These are phyloP conservation scores for Hypericum perforatum DNA, from an alignment of 345 rosid genomes.

Conservation along the genomic window DNA sequence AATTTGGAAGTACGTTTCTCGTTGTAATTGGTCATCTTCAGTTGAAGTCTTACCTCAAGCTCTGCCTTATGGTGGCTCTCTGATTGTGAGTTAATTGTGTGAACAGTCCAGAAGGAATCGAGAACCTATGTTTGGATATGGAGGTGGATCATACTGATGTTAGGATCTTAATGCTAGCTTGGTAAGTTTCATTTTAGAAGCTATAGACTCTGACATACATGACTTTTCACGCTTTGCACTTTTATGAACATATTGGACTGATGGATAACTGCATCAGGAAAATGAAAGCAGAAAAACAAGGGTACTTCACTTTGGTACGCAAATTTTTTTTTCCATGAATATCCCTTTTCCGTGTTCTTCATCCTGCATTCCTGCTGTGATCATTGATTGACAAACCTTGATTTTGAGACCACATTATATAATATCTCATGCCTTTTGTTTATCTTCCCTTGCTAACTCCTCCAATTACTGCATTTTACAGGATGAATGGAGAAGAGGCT, in stretches of 20 bases:
- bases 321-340: neutral
- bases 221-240: constrained; percentile 3
- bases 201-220: neutral
- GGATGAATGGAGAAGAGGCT: constrained; percentile 30
- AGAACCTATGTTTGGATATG: constrained; percentile 71
- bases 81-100: constrained; percentile 12
- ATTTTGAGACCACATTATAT: no score
- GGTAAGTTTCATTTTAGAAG: constrained; percentile 37
- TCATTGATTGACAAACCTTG: no score
- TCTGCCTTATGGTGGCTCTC: constrained; percentile 8
- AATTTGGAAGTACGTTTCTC: neutral
- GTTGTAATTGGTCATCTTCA: neutral
- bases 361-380: neutral
- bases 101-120: constrained; percentile 95
- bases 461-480: constrained; percentile 2
- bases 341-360: neutral
- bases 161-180: constrained; percentile 95
- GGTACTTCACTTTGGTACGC: constrained; percentile 85
- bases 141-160: constrained; percentile 87
- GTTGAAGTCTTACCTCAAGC: neutral
- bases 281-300: constrained; percentile 95
- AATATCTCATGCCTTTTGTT: neutral
- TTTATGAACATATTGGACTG: constrained; percentile 10
- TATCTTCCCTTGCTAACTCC: neutral
- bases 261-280: constrained; percentile 42